Base-by-base conservation (phyloP, 2,329 filamentous ascomycete genomes). In the Exophiala phaeomuriformis region DNA sequence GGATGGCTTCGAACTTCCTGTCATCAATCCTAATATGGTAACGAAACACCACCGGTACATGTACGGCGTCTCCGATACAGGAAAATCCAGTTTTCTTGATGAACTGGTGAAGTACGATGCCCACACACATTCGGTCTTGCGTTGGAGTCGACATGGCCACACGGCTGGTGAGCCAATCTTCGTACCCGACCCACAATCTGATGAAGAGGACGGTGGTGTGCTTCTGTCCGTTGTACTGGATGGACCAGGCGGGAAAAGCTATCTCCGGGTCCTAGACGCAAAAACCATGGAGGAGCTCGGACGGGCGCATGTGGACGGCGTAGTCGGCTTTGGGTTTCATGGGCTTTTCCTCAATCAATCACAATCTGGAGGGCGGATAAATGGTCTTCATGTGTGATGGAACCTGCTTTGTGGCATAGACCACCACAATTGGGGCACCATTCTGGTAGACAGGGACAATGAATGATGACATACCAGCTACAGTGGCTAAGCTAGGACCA, bases 161-260 rank as follows among this genome's bases (percentile, higher is more conserved):
- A 77, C 74, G 1, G 75, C 78, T 0, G 74, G 77, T 0, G 78
- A 81, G 58, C 67, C 77, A 0, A 77, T 81, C 30, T 81, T 81
- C 52, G 66, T 81, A 1, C 65, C 69, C 1, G 61, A 71, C 53
- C 72, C 72, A 0, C 47, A 58, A 7, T 64, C 68, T 4, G 67
- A 64, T 3, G 67, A 67, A 1, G 78, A 81, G 54, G 78, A 81
- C 58, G 76, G 77, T 42, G 78, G 78, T 0, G 70, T 78, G 1
- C 59, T 81, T 12, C 64, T 81, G 42, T 75, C 69, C 44, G 76
- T 79, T 1, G 75, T 80, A 1, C 65, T 81, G 5, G 73, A 81
- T 67, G 78, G 78, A 0, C 61, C 64, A 6, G 64, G 56, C 5
- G 75, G 73, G 5, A 75, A 67, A 60, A 81, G 77, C 45, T 80